These are phyloP conservation scores for Aegilops tauschii DNA, from an alignment of 176 grass and related monocot species.

Conservation along the genomic window DNA sequence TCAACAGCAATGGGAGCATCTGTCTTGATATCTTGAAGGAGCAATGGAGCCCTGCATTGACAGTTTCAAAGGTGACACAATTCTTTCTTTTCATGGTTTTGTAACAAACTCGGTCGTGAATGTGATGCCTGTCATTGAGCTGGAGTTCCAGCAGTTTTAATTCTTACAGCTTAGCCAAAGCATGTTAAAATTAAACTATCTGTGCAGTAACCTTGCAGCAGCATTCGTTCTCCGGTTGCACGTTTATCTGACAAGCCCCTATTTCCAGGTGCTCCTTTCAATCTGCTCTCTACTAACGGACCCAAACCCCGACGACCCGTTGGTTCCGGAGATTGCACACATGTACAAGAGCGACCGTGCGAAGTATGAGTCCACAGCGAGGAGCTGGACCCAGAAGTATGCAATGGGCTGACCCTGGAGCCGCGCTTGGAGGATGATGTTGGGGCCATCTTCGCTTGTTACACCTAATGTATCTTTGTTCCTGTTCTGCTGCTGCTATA, in stretches of 20 bases:
- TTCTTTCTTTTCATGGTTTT: background rate
- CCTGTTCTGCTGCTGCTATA: background rate
- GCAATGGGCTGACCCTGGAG: slow-evolving; percentile 41
- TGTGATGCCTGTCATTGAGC: background rate
- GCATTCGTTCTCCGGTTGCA: background rate
- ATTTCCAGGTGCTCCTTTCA: slow-evolving; percentile 52
- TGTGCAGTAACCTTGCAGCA: background rate
- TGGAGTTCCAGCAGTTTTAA: background rate
- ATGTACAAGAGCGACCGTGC: slow-evolving; percentile 49
- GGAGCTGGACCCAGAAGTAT: slow-evolving; percentile 61
- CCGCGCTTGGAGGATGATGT: background rate
- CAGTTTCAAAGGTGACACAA: slow-evolving; percentile 43
- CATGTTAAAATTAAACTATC: background rate
- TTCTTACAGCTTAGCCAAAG: background rate
- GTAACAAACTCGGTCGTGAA: background rate
- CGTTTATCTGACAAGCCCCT: background rate
- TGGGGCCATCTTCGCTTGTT: background rate
- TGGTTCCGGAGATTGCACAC: slow-evolving; percentile 52
- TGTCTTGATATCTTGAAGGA: slow-evolving; percentile 70
- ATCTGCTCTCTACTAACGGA: slow-evolving; percentile 59
- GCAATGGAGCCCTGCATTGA: slow-evolving; percentile 63
- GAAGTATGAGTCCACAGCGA: slow-evolving; percentile 46
- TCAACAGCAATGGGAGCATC: slow-evolving; percentile 63
- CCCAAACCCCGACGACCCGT: slow-evolving; percentile 46
- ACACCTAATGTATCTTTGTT: background rate